A percentile compares a stretch with the other conserved stretches of the same genome.
Evolutionary conservation across 2,329 filamentous ascomycete species (phyloP).

Genomic region (Claviceps quebecensis): DNA sequence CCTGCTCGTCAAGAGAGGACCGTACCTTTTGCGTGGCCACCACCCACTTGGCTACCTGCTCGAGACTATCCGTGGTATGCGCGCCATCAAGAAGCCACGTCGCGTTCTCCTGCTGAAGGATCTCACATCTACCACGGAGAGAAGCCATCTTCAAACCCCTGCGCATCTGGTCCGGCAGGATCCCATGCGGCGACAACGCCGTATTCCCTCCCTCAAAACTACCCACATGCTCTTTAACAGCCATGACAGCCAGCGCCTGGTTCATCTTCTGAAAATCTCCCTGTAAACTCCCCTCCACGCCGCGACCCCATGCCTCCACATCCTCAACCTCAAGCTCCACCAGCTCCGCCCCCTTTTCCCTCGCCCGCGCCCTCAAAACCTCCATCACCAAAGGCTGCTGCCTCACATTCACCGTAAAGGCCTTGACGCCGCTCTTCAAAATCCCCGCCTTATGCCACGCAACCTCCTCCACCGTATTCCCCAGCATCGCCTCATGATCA

Average conservation of each 20-base stretch:
- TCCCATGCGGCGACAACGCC: not conserved
- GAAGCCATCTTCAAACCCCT: slow-evolving; percentile 51
- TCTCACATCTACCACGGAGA: slow-evolving; percentile 67
- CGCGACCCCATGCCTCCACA: slow-evolving; percentile 28
- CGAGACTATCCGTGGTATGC: slow-evolving; percentile 74
- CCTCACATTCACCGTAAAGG: slow-evolving; percentile 19
- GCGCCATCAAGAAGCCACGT: slow-evolving; percentile 79
- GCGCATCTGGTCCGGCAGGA: slow-evolving; percentile 32
- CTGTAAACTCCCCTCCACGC: slow-evolving; percentile 22
- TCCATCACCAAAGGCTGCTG: slow-evolving; percentile 23
- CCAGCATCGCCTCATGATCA: slow-evolving; percentile 72
- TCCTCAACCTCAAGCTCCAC: slow-evolving; percentile 26
- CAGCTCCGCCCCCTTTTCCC: slow-evolving; percentile 36
- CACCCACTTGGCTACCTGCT: slow-evolving; percentile 72
- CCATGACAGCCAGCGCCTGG: slow-evolving; percentile 40
- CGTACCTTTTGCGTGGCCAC: slow-evolving; percentile 37
- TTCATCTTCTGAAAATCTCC: slow-evolving; percentile 44
- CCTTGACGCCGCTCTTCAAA: slow-evolving; percentile 48
- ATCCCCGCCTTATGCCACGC: slow-evolving; percentile 88
- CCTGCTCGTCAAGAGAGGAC: not conserved
- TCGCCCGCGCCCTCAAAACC: slow-evolving; percentile 46
- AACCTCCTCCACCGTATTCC: slow-evolving; percentile 65
- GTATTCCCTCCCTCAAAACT: slow-evolving; percentile 9
- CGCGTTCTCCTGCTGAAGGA: slow-evolving; percentile 35
- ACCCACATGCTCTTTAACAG: slow-evolving; percentile 44